A percentile compares a stretch with the other conserved stretches of the same genome.
Conservation (phyloP, 495 filamentous ascomycete genomes). For the Chaetomium cochliodes region DNA sequence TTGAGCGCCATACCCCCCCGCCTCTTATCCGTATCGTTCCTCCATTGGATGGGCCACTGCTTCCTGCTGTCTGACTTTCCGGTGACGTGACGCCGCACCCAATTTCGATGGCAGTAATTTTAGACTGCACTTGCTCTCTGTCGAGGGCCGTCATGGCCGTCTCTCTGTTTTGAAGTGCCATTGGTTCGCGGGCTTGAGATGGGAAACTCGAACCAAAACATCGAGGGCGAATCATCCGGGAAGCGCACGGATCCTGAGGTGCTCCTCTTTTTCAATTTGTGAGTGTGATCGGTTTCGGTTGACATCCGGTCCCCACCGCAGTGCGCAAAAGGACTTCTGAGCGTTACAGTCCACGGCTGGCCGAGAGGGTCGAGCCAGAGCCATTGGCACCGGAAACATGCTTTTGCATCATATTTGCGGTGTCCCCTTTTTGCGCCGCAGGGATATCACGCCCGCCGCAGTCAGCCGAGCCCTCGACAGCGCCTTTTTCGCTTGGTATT, state of each 20-base stretch:
- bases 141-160: neutral
- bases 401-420: too few relatives aligned
- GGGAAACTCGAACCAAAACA: neutral
- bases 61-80: too few relatives aligned
- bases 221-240: neutral
- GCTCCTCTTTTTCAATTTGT: neutral
- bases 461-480: neutral
- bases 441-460: neutral
- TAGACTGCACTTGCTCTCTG: neutral
- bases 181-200: neutral
- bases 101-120: neutral
- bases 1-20: conserved; percentile 18
- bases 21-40: conserved; percentile 2
- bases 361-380: too few relatives aligned
- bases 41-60: neutral
- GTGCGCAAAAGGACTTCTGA: too few relatives aligned
- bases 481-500: neutral
- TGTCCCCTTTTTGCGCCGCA: neutral
- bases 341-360: too few relatives aligned
- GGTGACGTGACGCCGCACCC: neutral
- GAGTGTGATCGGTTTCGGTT: neutral
- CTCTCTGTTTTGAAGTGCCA: neutral
- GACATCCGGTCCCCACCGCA: neutral
- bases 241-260: neutral
- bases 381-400: too few relatives aligned